These are phyloP conservation scores for Picochlorum sp. DNA, from an alignment of 139 green algal species.

Conservation along the genomic window DNA sequence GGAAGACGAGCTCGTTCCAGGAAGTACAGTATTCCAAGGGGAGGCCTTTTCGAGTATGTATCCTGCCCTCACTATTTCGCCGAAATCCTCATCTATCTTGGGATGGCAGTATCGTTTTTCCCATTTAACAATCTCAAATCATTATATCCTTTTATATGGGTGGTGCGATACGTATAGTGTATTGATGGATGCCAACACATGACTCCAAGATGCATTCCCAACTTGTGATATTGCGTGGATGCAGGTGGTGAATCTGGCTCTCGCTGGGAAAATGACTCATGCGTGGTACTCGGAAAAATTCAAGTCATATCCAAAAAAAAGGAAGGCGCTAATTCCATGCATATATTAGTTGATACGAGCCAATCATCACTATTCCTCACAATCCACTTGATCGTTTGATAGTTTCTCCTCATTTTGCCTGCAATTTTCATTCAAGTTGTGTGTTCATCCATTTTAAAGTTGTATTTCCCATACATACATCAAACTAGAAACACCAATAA, in stretches of 20 bases:
- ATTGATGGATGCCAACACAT: too few relatives aligned
- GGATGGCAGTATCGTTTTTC: constrained; percentile 29
- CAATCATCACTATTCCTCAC: not conserved
- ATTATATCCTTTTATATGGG: constrained; percentile 26
- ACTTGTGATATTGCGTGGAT: too few relatives aligned
- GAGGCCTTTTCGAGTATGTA: constrained; percentile 56
- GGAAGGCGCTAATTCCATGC: constrained; percentile 36
- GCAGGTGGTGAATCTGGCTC: constrained; percentile 53
- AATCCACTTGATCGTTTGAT: constrained; percentile 3
- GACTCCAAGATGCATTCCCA: too few relatives aligned
- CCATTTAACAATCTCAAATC: not conserved
- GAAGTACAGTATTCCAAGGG: constrained; percentile 12
- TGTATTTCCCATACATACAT: too few relatives aligned
- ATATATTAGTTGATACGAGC: constrained; percentile 31
- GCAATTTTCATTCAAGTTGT: not conserved
- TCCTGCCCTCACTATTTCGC: constrained; percentile 75
- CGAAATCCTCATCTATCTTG: constrained; percentile 68
- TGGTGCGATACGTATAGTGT: too few relatives aligned
- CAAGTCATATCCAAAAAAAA: constrained; percentile 28
- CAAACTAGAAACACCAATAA: too few relatives aligned
- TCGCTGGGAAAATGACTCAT: constrained; percentile 50
- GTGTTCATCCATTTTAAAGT: too few relatives aligned
- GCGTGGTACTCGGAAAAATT: constrained; percentile 46
- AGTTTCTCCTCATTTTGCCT: not conserved
- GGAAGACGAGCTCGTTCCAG: not conserved